Percentiles rank a stretch among this genome's conserved stretches.
phyloP scores from a whole-genome alignment of 2,329 filamentous ascomycete genomes.

The Pseudonectria buxi region DNA sequence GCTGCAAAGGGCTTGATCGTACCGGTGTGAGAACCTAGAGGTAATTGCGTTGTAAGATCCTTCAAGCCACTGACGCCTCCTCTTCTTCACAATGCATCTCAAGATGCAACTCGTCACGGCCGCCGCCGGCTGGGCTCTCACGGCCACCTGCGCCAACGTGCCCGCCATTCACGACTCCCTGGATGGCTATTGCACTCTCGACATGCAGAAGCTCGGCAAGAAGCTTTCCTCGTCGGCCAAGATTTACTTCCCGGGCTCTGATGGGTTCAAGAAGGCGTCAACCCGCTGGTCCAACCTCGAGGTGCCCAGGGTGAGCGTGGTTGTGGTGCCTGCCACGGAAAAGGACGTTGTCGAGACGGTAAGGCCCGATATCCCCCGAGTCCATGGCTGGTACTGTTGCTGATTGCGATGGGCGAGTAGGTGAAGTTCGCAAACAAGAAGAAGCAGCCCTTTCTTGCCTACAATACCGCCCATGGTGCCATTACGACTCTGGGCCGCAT shows the following conservation, averaged over 20 bases:
- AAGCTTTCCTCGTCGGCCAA: constrained; percentile 33
- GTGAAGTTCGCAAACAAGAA: constrained; percentile 39
- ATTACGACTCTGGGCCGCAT: constrained; percentile 42
- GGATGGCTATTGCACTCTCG: constrained; percentile 11
- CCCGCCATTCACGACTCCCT: constrained; percentile 9
- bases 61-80: not conserved
- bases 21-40: no score
- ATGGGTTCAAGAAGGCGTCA: constrained; percentile 31
- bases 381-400: no score
- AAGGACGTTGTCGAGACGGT: constrained; percentile 44
- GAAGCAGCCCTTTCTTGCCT: constrained; percentile 44
- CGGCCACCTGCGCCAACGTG: constrained; percentile 13
- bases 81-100: constrained; percentile 8
- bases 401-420: constrained; percentile 6
- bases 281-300: constrained; percentile 40
- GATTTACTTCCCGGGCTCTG: constrained; percentile 35
- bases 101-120: constrained; percentile 21
- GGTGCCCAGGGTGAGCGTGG: constrained; percentile 36
- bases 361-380: no score
- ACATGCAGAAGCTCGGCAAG: constrained; percentile 18
- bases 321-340: constrained; percentile 41
- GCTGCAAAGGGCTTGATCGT: no score
- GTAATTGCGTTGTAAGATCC: no score
- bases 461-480: constrained; percentile 46
- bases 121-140: constrained; percentile 19